phyloP scores from a whole-genome alignment of 345 rosid species.

The Gossypium stocksii region DNA sequence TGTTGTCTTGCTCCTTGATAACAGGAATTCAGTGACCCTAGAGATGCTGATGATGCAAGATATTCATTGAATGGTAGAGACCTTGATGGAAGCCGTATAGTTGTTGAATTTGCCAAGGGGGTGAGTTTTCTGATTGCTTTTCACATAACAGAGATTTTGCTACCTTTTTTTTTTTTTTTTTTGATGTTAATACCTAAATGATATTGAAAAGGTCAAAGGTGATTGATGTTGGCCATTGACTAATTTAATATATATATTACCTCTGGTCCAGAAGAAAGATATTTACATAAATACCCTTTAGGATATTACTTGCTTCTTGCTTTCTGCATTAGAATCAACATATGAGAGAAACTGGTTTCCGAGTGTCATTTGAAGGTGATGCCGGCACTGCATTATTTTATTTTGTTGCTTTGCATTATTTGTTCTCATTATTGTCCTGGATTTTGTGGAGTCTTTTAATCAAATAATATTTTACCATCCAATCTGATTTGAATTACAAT shows the following conservation, averaged over 20 bases:
- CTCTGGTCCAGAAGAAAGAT: neutral
- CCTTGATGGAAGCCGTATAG: conserved; percentile 67
- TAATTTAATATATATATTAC: neutral
- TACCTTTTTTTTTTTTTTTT: neutral
- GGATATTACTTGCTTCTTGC: neutral
- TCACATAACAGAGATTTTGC: neutral
- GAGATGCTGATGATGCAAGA: conserved; percentile 86
- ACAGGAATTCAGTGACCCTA: conserved; percentile 77
- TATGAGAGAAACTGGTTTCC: neutral
- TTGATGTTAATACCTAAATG: neutral
- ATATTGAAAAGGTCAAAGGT: neutral
- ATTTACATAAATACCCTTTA: neutral
- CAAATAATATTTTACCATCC: neutral
- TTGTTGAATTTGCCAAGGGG: conserved; percentile 78
- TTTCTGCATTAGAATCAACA: neutral
- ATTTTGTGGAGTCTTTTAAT: neutral
- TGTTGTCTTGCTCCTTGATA: neutral
- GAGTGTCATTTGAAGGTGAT: neutral
- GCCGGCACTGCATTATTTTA: neutral
- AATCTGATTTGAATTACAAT: conserved; percentile 10
- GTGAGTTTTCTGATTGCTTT: conserved; percentile 28
- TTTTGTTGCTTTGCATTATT: neutral
- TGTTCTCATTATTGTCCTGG: neutral
- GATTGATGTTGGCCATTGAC: neutral
- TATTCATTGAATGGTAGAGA: conserved; percentile 64